phyloP scores from a whole-genome alignment of 768 basidiomycete species.

The Leccinum broughii region DNA sequence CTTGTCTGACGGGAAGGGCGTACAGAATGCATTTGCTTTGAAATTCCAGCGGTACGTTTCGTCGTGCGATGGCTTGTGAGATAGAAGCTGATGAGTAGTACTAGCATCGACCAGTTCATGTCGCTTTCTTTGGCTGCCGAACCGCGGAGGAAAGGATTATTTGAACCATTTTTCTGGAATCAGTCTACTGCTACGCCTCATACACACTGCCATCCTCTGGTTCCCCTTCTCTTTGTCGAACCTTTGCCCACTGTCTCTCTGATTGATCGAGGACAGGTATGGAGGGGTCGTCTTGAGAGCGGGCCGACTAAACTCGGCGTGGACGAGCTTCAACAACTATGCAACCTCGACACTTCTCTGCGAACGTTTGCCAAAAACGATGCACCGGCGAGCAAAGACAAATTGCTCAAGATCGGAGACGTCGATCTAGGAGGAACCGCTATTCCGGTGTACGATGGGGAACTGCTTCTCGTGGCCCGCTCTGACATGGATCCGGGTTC shows the following conservation, averaged over 20 bases:
- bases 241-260: constrained; percentile 66
- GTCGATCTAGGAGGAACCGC: constrained; percentile 61
- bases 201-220: constrained; percentile 46
- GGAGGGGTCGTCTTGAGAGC: constrained; percentile 71
- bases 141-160: constrained; percentile 69
- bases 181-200: constrained; percentile 40
- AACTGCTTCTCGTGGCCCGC: constrained; percentile 70
- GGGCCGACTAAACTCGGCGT: constrained; percentile 46
- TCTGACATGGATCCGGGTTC: constrained; percentile 44
- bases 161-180: constrained; percentile 77
- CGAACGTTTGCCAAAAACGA: constrained; percentile 28
- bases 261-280: constrained; percentile 63
- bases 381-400: constrained; percentile 24
- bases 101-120: constrained; percentile 75
- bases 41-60: constrained; percentile 64
- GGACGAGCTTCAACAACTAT: constrained; percentile 61
- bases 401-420: constrained; percentile 39
- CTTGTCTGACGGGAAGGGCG: constrained; percentile 40
- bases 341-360: constrained; percentile 48
- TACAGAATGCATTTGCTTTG: constrained; percentile 41
- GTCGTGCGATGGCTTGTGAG: neutral
- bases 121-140: constrained; percentile 75
- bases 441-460: constrained; percentile 74
- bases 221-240: constrained; percentile 76
- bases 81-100: neutral